Evolutionary conservation across 345 rosid species (phyloP), one percentile per base, ranked within the genome.

Genomic region (Firmiana major): DNA sequence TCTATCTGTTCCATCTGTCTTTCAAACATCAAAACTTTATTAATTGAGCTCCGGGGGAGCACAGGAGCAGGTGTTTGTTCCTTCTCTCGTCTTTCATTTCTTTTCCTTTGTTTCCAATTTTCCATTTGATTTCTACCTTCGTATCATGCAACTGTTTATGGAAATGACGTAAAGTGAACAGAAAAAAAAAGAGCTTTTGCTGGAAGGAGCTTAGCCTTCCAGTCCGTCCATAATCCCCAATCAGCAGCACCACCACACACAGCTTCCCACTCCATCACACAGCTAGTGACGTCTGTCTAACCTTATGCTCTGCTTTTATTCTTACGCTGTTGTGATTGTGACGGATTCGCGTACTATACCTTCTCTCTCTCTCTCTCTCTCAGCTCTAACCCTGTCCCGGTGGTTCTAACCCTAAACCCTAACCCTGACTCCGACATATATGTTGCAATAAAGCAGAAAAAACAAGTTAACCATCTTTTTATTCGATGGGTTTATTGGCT

Each of bases 121-220:
- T 12, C 46, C 6, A 6, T 42, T 43, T 22, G 21, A 26, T 65
- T 63, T 34, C 59, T 12, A 76, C 53, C 57, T 42, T 65, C 49
- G 11, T 60, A 75, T 74, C 81, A 78, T 58, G 62, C 53, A 24
- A 75, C 81, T 82, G 81, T 82, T 69, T 77, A 71, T 78, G 31
- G 84, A 82, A 78, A 82, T 70, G 84, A 82, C 81, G 81, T 82
- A 82, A 82, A 82, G 84, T 9, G 66, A 77, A 34, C 49, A 21
- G 60, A 64, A 46, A 36, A 8, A 65, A 0, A 28, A 31, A 59
- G 65, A 22, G 66, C 58, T 69, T 48, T 34, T 21, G 31, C 19
- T 65, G 31, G 58, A 64, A 64, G 17, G 46, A 73, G 9, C 60
- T 28, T 60, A 19, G 75, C 31, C 79, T 42, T 43, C 24, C 59